Evolutionary conservation across 1,139 yeast species (phyloP), one percentile per base, ranked within the genome.

Genomic region (Debaryomycetaceae sp.): DNA sequence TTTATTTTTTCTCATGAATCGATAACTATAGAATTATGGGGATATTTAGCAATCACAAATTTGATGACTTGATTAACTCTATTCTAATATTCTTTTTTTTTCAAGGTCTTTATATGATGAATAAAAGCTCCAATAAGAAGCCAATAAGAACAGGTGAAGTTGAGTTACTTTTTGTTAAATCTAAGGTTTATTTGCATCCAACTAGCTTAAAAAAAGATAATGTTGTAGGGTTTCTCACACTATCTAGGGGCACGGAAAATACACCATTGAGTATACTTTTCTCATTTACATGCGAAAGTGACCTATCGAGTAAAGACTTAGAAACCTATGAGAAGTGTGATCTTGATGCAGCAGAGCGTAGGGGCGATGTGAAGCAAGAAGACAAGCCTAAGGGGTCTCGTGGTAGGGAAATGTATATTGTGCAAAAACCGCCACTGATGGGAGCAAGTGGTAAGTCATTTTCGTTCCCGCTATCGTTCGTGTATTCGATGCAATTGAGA

Each of bases 101-200:
- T 8, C 26, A 22, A 11, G 11, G 7, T 8, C 26, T 8, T 22
- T 22, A 8, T 22, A 11, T 11, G 7, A 22, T 22, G 26, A 22
- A 22, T 11, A 3, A 22, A 22, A 11, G 26, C 11, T 8, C 26
- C 4, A 11, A 11, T 22, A 22, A 22, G 11, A 22, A 22, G 7
- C 7, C 4, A 2, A 22, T 22, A 22, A 8, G 26, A 11, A 8
- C 26, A 8, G 56, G 54, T 29, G 67, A 69, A 40, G 73, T 67
- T 17, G 72, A 70, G 42, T 54, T 79, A 35, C 56, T 78, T 14
- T 79, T 70, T 60, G 80, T 67, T 34, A 83, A 83, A 55, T 75
- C 88, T 2, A 81, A 84, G 59, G 88, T 84, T 4, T 88, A 81
- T 57, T 75, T 89, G 5, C 98, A 92, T 59, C 95, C 95, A 4